Conservation (phyloP, 1,139 yeast genomes). For the Kazachstania sp. region DNA sequence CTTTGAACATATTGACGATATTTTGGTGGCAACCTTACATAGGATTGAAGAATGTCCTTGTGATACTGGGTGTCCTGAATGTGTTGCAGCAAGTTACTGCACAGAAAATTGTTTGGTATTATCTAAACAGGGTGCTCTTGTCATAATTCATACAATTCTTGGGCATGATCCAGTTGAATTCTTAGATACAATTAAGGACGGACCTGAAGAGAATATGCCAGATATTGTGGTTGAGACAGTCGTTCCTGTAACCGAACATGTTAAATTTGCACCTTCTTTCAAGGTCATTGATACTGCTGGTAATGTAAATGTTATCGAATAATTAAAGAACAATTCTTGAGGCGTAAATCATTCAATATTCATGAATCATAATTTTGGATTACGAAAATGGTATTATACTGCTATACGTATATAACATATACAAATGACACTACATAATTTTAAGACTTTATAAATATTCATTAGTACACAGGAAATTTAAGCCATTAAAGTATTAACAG, state of each 20-base stretch:
- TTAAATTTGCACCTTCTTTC: slow-evolving; percentile 50
- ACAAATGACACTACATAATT: neutral
- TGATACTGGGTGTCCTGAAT: slow-evolving; percentile 81
- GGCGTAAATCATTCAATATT: neutral
- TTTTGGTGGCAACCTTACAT: slow-evolving; percentile 51
- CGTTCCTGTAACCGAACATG: slow-evolving; percentile 42
- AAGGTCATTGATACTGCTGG: slow-evolving; percentile 44
- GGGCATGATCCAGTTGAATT: slow-evolving; percentile 38
- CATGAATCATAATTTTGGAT: neutral
- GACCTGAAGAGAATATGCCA: slow-evolving; percentile 82
- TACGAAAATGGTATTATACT: neutral
- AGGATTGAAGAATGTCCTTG: slow-evolving; percentile 64
- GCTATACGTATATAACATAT: neutral
- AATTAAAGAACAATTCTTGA: neutral
- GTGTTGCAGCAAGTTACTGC: slow-evolving; percentile 67
- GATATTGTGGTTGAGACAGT: slow-evolving; percentile 60
- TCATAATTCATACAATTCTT: slow-evolving; percentile 50
- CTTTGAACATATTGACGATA: slow-evolving; percentile 63
- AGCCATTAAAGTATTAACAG: slow-evolving; percentile 74
- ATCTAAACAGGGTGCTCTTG: slow-evolving; percentile 76
- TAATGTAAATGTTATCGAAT: neutral
- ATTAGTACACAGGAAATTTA: slow-evolving; percentile 15
- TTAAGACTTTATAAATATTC: neutral
- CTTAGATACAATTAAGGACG: slow-evolving; percentile 49
- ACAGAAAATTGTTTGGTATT: slow-evolving; percentile 73